These are phyloP conservation scores for Kazachstania kunashirensis DNA, from an alignment of 805 yeast species.

Conservation along the genomic window DNA sequence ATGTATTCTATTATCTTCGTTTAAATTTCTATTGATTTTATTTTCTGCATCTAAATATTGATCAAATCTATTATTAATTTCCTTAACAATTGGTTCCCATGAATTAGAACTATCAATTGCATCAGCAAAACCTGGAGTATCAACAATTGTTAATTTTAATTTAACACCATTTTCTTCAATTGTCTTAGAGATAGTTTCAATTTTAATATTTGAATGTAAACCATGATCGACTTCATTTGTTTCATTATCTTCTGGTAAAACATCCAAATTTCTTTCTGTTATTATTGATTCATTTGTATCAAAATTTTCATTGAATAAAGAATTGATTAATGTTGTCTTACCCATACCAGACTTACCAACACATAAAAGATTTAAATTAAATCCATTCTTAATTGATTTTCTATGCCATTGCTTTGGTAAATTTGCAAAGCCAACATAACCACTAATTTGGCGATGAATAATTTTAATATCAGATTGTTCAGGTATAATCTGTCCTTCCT, in stretches of 20 bases:
- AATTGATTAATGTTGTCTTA: conserved; percentile 83
- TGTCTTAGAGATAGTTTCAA: conserved; percentile 54
- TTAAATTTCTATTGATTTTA: conserved; percentile 54
- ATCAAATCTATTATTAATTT: conserved; percentile 79
- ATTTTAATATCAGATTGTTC: conserved; percentile 42
- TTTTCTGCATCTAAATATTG: conserved; percentile 84
- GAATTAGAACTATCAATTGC: conserved; percentile 67
- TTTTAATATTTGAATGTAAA: conserved; percentile 33
- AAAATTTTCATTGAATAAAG: conserved; percentile 66
- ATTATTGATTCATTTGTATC: conserved; percentile 1
- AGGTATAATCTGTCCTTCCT: conserved; percentile 24
- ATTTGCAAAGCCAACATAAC: conserved; percentile 95
- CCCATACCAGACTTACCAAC: conserved; percentile 92
- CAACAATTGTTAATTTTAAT: conserved; percentile 72
- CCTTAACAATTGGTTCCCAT: conserved; percentile 89
- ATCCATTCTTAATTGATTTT: conserved; percentile 82
- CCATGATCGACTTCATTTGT: conserved; percentile 8
- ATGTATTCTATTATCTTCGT: conserved; percentile 75
- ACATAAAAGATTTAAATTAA: conserved; percentile 76
- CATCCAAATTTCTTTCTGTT: not conserved
- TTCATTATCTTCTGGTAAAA: conserved; percentile 5
- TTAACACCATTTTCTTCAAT: conserved; percentile 92
- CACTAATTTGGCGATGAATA: conserved; percentile 74
- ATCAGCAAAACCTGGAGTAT: conserved; percentile 93
- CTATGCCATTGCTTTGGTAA: conserved; percentile 98